Evolutionary conservation across 1,284 basidiomycete genomes (phyloP).

Genomic region (Rhodotorula glutinis): DNA sequence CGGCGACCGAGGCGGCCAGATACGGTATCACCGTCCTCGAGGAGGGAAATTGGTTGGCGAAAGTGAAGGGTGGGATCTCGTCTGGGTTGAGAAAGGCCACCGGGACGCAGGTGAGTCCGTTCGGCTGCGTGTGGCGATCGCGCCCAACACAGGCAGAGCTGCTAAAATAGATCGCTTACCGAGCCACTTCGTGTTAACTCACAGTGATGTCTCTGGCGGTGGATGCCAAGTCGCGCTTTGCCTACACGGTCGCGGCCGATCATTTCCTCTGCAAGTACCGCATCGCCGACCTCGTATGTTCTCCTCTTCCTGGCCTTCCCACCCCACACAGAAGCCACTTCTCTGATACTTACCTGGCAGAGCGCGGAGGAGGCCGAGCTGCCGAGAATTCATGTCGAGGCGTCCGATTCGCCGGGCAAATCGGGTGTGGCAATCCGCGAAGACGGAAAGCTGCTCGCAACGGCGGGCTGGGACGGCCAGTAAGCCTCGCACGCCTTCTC

Average conservation of each 20-base stretch:
- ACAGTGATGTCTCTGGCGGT: conserved; percentile 40
- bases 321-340: no score
- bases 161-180: no score
- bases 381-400: conserved; percentile 1
- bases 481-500: conserved; percentile 11
- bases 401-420: conserved; percentile 29
- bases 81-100: conserved; percentile 39
- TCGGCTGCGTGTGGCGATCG: background rate
- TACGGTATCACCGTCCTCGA: background rate
- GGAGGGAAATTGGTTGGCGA: conserved; percentile 16
- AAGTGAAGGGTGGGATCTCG: conserved; percentile 36
- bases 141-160: no score
- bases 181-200: background rate
- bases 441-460: conserved; percentile 39
- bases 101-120: conserved; percentile 39
- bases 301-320: background rate
- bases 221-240: conserved; percentile 9
- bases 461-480: conserved; percentile 43
- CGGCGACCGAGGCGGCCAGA: no score
- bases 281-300: conserved; percentile 15
- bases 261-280: conserved; percentile 38
- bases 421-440: conserved; percentile 23
- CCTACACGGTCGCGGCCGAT: conserved; percentile 39
- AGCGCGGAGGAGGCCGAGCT: conserved; percentile 9
- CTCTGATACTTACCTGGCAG: background rate